Evolutionary conservation across 2,329 filamentous ascomycete species (phyloP).

Genomic region (Fusarium paranaense): DNA sequence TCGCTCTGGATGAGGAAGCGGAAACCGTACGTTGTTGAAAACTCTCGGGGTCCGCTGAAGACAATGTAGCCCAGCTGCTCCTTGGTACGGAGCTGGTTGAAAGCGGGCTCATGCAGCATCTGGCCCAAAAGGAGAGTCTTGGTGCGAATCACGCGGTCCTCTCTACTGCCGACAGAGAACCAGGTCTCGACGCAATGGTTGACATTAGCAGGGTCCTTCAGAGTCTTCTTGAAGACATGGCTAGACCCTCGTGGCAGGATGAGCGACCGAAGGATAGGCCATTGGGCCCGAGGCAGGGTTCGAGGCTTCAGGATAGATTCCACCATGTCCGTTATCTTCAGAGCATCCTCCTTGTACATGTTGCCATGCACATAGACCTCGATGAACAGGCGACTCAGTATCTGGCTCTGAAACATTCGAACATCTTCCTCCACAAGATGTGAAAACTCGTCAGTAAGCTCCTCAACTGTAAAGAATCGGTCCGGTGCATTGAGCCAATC

Average conservation of each 20-base stretch:
- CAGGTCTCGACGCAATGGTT: constrained; percentile 88
- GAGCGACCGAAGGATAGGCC: constrained; percentile 81
- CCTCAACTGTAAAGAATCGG: no score
- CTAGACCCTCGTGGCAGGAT: constrained; percentile 84
- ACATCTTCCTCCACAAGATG: no score
- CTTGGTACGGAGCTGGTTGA: constrained; percentile 94
- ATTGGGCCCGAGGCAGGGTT: constrained; percentile 79
- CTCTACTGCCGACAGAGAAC: constrained; percentile 75
- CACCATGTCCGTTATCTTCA: constrained; percentile 85
- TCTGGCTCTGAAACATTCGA: no score
- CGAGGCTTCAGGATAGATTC: constrained; percentile 82
- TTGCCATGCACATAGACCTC: constrained; percentile 93
- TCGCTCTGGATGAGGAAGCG: constrained; percentile 95
- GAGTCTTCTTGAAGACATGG: constrained; percentile 81
- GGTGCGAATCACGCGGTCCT: constrained; percentile 77
- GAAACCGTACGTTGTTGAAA: constrained; percentile 85
- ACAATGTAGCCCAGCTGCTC: constrained; percentile 98
- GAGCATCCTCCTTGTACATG: constrained; percentile 90
- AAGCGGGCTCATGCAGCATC: constrained; percentile 91
- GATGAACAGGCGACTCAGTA: constrained; percentile 86
- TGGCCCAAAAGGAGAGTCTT: constrained; percentile 87
- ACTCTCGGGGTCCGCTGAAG: constrained; percentile 80
- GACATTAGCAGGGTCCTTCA: constrained; percentile 90
- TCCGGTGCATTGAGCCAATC: no score
- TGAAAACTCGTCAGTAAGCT: no score